Evolutionary conservation across 768 basidiomycete genomes (phyloP).

Genomic region (Auriscalpium vulgare): DNA sequence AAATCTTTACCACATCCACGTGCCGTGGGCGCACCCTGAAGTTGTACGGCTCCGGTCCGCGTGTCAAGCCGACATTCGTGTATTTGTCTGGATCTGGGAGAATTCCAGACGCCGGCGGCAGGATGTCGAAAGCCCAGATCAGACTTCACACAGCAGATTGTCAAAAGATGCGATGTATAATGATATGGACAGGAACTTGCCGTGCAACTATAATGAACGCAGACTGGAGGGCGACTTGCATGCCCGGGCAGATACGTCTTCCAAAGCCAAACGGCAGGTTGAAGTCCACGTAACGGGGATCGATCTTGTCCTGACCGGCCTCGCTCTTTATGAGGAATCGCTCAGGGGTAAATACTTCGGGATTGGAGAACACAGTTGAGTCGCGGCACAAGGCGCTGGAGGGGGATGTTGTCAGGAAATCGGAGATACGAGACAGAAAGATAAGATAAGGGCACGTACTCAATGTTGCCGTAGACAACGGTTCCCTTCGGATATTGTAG

Average conservation of each 20-base stretch:
- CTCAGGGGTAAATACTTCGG: conserved; percentile 19
- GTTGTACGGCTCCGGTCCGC: conserved; percentile 1
- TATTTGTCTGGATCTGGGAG: neutral
- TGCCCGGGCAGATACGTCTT: conserved; percentile 15
- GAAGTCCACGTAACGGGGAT: conserved; percentile 8
- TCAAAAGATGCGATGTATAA: neutral
- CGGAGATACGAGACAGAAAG: too few relatives aligned
- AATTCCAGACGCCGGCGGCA: neutral
- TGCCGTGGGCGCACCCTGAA: neutral
- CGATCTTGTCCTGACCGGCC: conserved; percentile 5
- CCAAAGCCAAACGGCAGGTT: conserved; percentile 17
- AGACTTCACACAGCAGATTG: neutral
- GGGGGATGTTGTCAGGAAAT: too few relatives aligned
- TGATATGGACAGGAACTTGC: neutral
- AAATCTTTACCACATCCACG: neutral
- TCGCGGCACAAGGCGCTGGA: conserved; percentile 12
- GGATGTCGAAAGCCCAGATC: conserved; percentile 16
- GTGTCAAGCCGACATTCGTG: neutral
- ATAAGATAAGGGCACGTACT: too few relatives aligned
- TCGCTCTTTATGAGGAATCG: conserved; percentile 13
- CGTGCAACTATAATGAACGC: conserved; percentile 8
- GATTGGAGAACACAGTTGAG: conserved; percentile 15
- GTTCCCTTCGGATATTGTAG: conserved; percentile 5
- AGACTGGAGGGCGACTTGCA: conserved; percentile 13
- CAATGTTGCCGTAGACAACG: conserved; percentile 3